Evolutionary conservation across 441 rosid species (phyloP), one percentile per base, ranked within the genome.

Genomic region (Flueggea neowawraea): DNA sequence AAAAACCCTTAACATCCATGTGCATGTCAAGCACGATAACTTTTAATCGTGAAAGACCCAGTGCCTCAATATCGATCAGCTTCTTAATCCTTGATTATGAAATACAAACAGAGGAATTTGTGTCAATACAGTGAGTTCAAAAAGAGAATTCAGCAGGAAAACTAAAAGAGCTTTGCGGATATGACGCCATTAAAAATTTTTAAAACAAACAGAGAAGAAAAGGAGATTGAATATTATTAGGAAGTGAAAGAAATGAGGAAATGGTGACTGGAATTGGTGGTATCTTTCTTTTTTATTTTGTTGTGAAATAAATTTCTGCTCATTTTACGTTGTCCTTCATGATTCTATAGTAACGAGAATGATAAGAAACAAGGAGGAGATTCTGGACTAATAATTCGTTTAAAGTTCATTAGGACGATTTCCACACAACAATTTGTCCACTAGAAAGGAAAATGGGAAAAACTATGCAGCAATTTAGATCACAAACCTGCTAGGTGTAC

Each of bases 401-500:
- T 22, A 22, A 22, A 22, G 28, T 22, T 22, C 28, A 22, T 22
- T 22, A 22, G 28, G 28, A 22, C 28, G 2, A 22, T 22, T 22
- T 22, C 28, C 28, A 22, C 28, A 22, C 28, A 22, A 22, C 28
- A 22, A 0, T 0, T 22, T 1, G 28, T 22, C 28, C 28, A 22
- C 28, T 22, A 22, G 28, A 22, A 22, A 22, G 28, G 28, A 22
- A 22, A 22, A 22, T 2, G 28, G 28, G 28, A 22, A 22, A 22
- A 22, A 22, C 28, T 22, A 22, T 22, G 28, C 28, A 22, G 28
- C 28, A 22, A 22, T 22, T 22, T 22, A 31, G 58, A 64, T 52
- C 36, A 55, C 69, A 66, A 61, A 89, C 97, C 97, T 86, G 79
- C 78, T 92, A 54, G 97, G 98, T 56, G 97, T 92, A 55, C 98